These are phyloP conservation scores for Centrapalus pauciflorus DNA, from an alignment of 129 eudicot species.

Conservation along the genomic window DNA sequence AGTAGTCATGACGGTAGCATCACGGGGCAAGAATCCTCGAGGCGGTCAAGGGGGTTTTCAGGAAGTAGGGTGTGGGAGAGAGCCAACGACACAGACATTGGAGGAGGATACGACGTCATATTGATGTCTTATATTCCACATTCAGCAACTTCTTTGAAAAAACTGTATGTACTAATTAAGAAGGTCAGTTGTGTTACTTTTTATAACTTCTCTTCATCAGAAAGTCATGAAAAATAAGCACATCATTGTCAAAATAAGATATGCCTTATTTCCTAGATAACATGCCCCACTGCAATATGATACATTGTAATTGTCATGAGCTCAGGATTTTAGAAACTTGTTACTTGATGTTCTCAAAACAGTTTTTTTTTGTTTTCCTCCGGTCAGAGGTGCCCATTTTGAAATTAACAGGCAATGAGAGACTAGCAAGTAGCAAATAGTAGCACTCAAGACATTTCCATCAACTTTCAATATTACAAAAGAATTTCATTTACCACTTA, in stretches of 20 bases:
- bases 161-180: slow-evolving; percentile 51
- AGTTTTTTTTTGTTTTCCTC: neutral
- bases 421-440: neutral
- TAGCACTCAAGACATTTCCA: neutral
- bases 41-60: slow-evolving; percentile 53
- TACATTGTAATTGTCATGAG: neutral
- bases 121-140: slow-evolving; percentile 58
- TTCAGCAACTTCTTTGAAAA: slow-evolving; percentile 54
- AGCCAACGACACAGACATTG: slow-evolving; percentile 46
- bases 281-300: neutral
- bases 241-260: neutral
- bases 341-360: neutral
- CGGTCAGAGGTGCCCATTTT: neutral
- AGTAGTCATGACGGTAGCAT: slow-evolving; percentile 72
- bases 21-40: slow-evolving; percentile 40
- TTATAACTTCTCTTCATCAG: neutral
- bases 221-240: too few species aligned
- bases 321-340: neutral
- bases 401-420: neutral
- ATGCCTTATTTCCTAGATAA: neutral
- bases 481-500: too few species aligned
- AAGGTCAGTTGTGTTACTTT: slow-evolving; percentile 39
- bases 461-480: neutral
- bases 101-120: slow-evolving; percentile 71
- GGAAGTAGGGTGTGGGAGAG: slow-evolving; percentile 82